Evolutionary conservation across 2,329 filamentous ascomycete species (phyloP).

Genomic region (Penicillium olsonii): DNA sequence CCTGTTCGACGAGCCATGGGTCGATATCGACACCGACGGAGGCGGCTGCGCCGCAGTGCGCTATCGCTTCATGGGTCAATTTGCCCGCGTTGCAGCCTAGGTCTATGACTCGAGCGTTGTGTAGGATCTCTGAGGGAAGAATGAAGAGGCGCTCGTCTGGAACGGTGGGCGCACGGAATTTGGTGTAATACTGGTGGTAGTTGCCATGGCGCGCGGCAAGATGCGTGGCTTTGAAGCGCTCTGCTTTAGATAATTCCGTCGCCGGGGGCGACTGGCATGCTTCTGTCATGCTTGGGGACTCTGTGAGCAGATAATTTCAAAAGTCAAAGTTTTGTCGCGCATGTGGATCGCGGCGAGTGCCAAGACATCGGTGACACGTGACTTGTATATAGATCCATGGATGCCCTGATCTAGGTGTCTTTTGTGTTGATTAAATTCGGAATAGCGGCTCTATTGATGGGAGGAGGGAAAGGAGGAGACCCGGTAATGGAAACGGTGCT

Average conservation of each 20-base stretch:
- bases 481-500: no score
- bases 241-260: conserved; percentile 25
- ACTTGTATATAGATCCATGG: no score
- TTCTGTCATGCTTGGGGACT: conserved; percentile 21
- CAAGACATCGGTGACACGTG: no score
- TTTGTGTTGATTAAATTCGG: no score
- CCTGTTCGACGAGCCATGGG: conserved; percentile 26
- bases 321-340: not conserved
- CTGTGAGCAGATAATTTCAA: not conserved
- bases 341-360: not conserved
- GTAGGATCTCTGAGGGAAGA: conserved; percentile 26
- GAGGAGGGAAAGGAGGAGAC: no score
- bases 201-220: conserved; percentile 28
- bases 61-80: conserved; percentile 25
- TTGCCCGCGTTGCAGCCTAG: conserved; percentile 29
- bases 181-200: conserved; percentile 29
- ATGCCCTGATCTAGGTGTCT: no score
- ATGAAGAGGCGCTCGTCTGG: conserved; percentile 28
- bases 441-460: no score
- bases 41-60: conserved; percentile 22
- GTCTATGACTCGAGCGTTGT: conserved; percentile 25
- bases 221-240: conserved; percentile 30
- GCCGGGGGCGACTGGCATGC: conserved; percentile 11
- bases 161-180: conserved; percentile 25
- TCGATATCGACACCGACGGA: conserved; percentile 28